Conservation (phyloP, 345 rosid genomes). For the Brassica nigra region DNA sequence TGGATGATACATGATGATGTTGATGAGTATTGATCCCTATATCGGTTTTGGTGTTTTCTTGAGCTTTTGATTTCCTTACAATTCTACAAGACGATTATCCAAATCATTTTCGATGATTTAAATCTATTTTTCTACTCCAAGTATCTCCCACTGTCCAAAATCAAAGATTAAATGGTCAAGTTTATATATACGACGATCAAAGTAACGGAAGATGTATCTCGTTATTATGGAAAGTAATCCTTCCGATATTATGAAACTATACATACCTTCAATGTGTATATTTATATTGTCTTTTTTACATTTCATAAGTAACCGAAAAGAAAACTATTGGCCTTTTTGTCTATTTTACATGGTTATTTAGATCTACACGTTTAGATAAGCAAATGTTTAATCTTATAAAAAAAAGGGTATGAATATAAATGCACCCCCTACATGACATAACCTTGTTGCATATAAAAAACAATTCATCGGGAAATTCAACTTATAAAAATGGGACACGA, state of each 20-base stretch:
- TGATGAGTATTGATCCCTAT: background rate
- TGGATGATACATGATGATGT: slow-evolving; percentile 63
- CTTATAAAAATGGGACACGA: background rate
- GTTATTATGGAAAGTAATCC: slow-evolving; percentile 27
- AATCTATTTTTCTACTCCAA: slow-evolving; percentile 17
- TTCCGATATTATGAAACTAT: slow-evolving; percentile 33
- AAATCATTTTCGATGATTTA: slow-evolving; percentile 34
- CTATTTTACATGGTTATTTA: slow-evolving; percentile 17
- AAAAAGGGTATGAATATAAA: slow-evolving; percentile 30
- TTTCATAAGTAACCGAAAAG: slow-evolving; percentile 36
- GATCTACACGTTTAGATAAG: slow-evolving; percentile 16
- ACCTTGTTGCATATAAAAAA: slow-evolving; percentile 25
- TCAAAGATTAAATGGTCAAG: slow-evolving; percentile 34
- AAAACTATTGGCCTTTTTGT: slow-evolving; percentile 15
- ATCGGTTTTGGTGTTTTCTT: background rate
- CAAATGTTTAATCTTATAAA: slow-evolving; percentile 34
- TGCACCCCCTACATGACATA: slow-evolving; percentile 36
- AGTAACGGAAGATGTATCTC: slow-evolving; percentile 35
- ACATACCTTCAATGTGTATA: slow-evolving; percentile 19
- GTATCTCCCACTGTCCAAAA: slow-evolving; percentile 35
- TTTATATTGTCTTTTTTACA: slow-evolving; percentile 25
- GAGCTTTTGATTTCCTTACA: slow-evolving; percentile 16
- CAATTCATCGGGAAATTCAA: slow-evolving; percentile 6
- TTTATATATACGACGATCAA: slow-evolving; percentile 29
- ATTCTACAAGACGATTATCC: slow-evolving; percentile 31